Evolutionary conservation across 1,139 yeast genomes (phyloP), one percentile per base, ranked within the genome.

Genomic region (Yamadazyma mexicana): DNA sequence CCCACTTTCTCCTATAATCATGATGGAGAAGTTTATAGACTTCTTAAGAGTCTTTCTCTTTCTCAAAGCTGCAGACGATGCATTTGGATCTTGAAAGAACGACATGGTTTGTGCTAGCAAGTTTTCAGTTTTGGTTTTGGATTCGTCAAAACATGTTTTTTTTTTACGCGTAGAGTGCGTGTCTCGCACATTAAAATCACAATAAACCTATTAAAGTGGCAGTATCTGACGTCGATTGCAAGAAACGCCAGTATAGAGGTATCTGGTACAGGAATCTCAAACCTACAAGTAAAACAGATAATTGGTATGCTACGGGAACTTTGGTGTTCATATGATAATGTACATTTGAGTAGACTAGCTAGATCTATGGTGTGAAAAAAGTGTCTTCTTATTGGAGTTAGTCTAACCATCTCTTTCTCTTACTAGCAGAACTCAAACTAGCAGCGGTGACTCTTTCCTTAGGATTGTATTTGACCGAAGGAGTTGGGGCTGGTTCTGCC

Each of bases 401-500:
- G 43, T 50, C 53, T 34, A 50, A 47, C 75, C 75, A 69, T 56
- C 74, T 64, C 52, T 55, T 66, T 40, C 54, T 58, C 52, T 66
- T 68, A 18, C 61, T 46, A 11, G 70, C 73, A 8, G 64, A 44
- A 42, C 67, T 61, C 46, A 71, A 60, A 29, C 69, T 54, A 5
- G 77, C 77, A 41, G 59, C 54, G 23, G 62, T 55, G 8, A 70
- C 69, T 44, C 74, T 59, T 12, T 64, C 62, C 33, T 63, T 61
- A 3, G 77, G 74, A 22, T 70, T 61, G 46, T 71, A 71, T 52
- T 52, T 68, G 38, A 59, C 75, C 15, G 81, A 73, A 9, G 94
- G 94, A 54, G 73, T 71, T 9, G 82, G 79, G 14, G 85, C 88
- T 2, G 81, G 79, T 1, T 81, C 58, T 0, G 94, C 95, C 54